These are phyloP conservation scores for Heterobasidion occidentale DNA, from an alignment of 1,284 basidiomycete genomes.

Conservation along the genomic window DNA sequence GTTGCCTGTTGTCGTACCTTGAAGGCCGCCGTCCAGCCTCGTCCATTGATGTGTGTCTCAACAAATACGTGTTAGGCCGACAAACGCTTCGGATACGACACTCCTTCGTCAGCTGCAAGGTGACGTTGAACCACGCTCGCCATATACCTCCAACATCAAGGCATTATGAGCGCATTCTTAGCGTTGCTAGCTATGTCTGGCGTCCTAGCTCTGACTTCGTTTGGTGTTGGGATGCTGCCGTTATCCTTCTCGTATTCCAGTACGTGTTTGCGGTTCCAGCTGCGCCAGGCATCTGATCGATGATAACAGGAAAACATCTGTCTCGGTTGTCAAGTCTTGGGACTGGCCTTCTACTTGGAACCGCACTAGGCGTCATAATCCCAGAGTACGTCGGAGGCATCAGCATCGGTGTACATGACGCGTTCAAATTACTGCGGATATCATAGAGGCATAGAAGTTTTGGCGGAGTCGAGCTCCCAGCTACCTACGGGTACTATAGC, in stretches of 20 bases:
- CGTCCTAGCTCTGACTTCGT: slow-evolving; percentile 67
- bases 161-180: slow-evolving; percentile 18
- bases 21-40: too few relatives aligned
- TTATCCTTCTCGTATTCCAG: slow-evolving; percentile 70
- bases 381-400: slow-evolving; percentile 64
- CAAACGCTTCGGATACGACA: too few relatives aligned
- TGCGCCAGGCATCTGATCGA: not conserved
- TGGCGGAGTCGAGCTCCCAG: slow-evolving; percentile 31
- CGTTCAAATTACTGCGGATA: not conserved
- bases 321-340: slow-evolving; percentile 63
- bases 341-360: slow-evolving; percentile 82
- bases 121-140: too few relatives aligned
- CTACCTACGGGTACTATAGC: slow-evolving; percentile 55
- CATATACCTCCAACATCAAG: not conserved
- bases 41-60: too few relatives aligned
- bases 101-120: too few relatives aligned
- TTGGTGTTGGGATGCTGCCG: slow-evolving; percentile 68
- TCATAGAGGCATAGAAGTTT: slow-evolving; percentile 54
- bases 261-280: slow-evolving; percentile 30
- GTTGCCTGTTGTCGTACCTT: too few relatives aligned
- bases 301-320: slow-evolving; percentile 40
- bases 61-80: too few relatives aligned
- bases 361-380: slow-evolving; percentile 85
- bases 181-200: slow-evolving; percentile 33
- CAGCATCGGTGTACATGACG: not conserved